phyloP scores from a whole-genome alignment of 1,284 basidiomycete genomes.

The Sporisorium sorghi region DNA sequence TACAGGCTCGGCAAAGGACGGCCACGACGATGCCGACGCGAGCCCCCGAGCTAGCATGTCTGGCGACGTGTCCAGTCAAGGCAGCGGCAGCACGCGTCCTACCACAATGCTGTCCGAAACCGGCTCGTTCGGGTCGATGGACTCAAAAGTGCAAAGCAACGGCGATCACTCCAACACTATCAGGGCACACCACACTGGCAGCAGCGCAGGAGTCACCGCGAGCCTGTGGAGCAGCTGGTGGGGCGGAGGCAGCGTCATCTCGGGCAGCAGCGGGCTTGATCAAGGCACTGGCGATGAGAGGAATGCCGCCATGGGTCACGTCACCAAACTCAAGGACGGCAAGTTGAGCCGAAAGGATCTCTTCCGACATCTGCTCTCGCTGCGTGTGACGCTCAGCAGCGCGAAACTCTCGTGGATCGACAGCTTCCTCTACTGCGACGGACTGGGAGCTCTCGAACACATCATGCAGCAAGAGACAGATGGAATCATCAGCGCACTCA shows the following conservation, averaged over 20 bases:
- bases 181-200: conserved; percentile 45
- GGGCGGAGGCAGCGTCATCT: conserved; percentile 40
- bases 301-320: conserved; percentile 29
- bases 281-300: conserved; percentile 19
- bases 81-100: conserved; percentile 36
- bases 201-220: conserved; percentile 41
- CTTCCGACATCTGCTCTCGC: conserved; percentile 81
- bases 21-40: conserved; percentile 17
- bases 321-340: conserved; percentile 33
- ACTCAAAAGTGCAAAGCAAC: conserved; percentile 13
- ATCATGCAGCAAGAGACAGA: conserved; percentile 54
- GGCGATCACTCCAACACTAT: conserved; percentile 29
- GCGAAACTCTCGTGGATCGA: conserved; percentile 82
- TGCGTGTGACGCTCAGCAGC: conserved; percentile 87
- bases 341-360: conserved; percentile 55
- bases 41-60: conserved; percentile 31
- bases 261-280: conserved; percentile 10
- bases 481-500: conserved; percentile 26
- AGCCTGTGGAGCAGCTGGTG: conserved; percentile 61
- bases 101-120: conserved; percentile 42
- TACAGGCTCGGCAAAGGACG: conserved; percentile 20
- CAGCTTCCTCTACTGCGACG: conserved; percentile 78
- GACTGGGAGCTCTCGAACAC: conserved; percentile 73
- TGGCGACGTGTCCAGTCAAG: conserved; percentile 31
- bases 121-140: conserved; percentile 30